phyloP scores from a whole-genome alignment of 148 eudicot genomes.

The Fagopyrum tataricum region DNA sequence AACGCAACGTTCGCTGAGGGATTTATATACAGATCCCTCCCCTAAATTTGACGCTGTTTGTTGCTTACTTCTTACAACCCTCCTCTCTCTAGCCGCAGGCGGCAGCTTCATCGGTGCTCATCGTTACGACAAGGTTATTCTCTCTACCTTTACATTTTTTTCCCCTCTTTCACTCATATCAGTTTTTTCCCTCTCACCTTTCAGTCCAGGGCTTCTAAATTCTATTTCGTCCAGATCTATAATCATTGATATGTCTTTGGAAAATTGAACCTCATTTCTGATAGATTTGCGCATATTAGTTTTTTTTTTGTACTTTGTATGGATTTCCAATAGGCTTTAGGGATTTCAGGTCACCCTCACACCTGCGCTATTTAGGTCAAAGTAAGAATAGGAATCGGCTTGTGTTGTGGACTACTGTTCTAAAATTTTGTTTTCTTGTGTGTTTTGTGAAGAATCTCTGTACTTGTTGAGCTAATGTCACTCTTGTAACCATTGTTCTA shows the following conservation, averaged over 20 bases:
- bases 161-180: background rate
- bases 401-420: background rate
- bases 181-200: background rate
- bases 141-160: background rate
- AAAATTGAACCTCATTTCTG: background rate
- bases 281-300: constrained; percentile 2
- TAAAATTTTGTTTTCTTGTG: background rate
- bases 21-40: background rate
- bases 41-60: background rate
- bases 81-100: background rate
- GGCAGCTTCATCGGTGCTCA: background rate
- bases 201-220: background rate
- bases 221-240: constrained; percentile 9
- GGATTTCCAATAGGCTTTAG: background rate
- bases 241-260: background rate
- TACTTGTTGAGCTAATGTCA: background rate
- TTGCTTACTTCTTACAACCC: background rate
- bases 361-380: background rate
- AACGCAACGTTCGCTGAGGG: background rate
- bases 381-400: background rate
- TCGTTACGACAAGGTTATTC: background rate
- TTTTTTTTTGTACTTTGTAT: background rate
- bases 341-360: background rate
- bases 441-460: background rate
- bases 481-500: background rate